Evolutionary conservation across 1,139 yeast genomes (phyloP), one percentile per base, ranked within the genome.

Genomic region (Scheffersomyces cryptocercus): DNA sequence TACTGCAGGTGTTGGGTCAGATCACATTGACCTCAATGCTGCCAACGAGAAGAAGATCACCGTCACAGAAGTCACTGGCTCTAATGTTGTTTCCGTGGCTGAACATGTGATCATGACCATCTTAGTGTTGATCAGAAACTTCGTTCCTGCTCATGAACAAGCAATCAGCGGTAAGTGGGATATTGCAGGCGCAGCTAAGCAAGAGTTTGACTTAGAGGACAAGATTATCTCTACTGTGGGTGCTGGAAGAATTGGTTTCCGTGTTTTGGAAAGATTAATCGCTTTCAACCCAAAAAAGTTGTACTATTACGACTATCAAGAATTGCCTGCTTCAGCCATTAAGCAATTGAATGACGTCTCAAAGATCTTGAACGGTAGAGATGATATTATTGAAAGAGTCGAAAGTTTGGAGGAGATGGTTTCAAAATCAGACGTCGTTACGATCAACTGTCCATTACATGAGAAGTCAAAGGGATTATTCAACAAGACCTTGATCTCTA

Each of bases 1-100:
- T 55, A 87, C 93, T 41, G 95, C 95, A 7, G 95, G 95, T 53
- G 91, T 87, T 48, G 95, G 95, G 6, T 83, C 89, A 10, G 95
- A 87, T 62, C 95, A 87, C 64, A 73, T 86, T 50, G 95, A 86
- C 58, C 75, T 87, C 57, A 75, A 76, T 53, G 88, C 88, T 53
- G 89, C 90, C 52, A 84, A 85, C 62, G 79, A 80, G 57, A 62
- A 65, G 42, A 75, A 73, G 39, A 79, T 87, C 56, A 76, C 86
- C 13, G 95, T 87, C 16, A 70, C 82, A 41, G 95, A 86, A 67
- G 95, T 86, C 43, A 87, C 95, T 30, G 95, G 95, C 5, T 84
- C 91, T 42, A 86, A 87, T 59, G 91, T 86, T 39, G 80, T 76
- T 20, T 84, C 91, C 4, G 95, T 87, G 36, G 91, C 95, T 8